Percentiles rank a stretch among this genome's conserved stretches.
Evolutionary conservation across 225 moss, liverwort and hornwort species (phyloP).

Genomic region (Pseudoscleropodium purum): DNA sequence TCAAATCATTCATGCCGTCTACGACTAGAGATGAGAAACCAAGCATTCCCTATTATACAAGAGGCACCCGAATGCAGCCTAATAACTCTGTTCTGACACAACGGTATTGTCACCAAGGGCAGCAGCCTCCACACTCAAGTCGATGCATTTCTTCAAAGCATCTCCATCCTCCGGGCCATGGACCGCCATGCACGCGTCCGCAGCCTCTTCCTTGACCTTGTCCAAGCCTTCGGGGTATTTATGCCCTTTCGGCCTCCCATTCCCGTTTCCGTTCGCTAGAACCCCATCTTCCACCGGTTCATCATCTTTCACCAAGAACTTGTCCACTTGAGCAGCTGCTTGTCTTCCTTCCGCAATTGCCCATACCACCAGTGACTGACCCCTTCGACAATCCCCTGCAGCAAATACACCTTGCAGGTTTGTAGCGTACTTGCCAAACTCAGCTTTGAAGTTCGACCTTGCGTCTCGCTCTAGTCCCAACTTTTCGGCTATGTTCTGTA

Average conservation of each 20-base stretch:
- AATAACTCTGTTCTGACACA: slow-evolving; percentile 57
- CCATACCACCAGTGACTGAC: slow-evolving; percentile 85
- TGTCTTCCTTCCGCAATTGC: slow-evolving; percentile 79
- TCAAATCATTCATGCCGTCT: neutral
- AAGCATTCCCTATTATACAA: slow-evolving; percentile 5
- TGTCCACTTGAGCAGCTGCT: slow-evolving; percentile 63
- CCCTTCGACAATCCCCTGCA: slow-evolving; percentile 80
- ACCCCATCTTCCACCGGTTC: neutral
- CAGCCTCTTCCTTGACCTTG: slow-evolving; percentile 41
- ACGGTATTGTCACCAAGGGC: slow-evolving; percentile 43
- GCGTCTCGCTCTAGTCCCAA: slow-evolving; percentile 60
- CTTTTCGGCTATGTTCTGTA: slow-evolving; percentile 81
- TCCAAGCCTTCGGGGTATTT: slow-evolving; percentile 42
- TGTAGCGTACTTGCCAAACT: slow-evolving; percentile 57
- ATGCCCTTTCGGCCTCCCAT: slow-evolving; percentile 2
- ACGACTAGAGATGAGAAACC: neutral
- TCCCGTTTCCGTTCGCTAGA: slow-evolving; percentile 5
- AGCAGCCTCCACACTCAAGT: slow-evolving; percentile 58
- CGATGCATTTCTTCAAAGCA: slow-evolving; percentile 37
- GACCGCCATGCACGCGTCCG: slow-evolving; percentile 49
- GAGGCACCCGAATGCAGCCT: neutral
- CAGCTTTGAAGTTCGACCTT: slow-evolving; percentile 77
- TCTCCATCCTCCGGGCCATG: slow-evolving; percentile 27
- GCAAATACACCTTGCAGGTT: slow-evolving; percentile 75
- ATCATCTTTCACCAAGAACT: slow-evolving; percentile 42